Conservation (phyloP, 129 eudicot genomes). For the Centrapalus pauciflorus region DNA sequence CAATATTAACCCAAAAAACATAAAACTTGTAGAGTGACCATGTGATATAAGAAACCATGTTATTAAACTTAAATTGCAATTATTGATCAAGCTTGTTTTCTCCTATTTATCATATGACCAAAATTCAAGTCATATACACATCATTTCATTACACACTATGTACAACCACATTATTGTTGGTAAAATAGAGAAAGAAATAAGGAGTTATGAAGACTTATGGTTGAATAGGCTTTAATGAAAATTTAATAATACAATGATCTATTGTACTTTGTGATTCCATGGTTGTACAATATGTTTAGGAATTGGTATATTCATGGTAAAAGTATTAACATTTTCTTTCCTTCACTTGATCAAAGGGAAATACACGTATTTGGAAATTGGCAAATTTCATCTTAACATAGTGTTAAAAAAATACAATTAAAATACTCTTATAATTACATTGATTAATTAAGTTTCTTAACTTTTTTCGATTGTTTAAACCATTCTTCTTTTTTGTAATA, state of each 20-base stretch:
- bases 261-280: conserved; percentile 15
- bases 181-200: not conserved
- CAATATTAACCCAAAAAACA: no score
- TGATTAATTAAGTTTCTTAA: no score
- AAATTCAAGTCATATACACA: not conserved
- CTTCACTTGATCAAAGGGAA: not conserved
- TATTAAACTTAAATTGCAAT: conserved; percentile 9
- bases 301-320: not conserved
- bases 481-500: no score
- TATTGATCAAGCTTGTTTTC: conserved; percentile 13
- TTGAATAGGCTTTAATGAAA: not conserved
- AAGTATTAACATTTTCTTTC: not conserved
- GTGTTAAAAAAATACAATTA: no score
- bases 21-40: no score
- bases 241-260: not conserved
- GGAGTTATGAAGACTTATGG: not conserved
- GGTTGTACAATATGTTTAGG: conserved; percentile 12
- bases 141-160: conserved; percentile 8
- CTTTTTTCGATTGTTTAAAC: no score
- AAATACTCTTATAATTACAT: no score
- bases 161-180: conserved; percentile 4
- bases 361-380: no score
- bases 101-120: conserved; percentile 22
- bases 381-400: not conserved
- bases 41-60: conserved; percentile 13